phyloP scores from a whole-genome alignment of 257 asterid species.

The Solanum commersonii region DNA sequence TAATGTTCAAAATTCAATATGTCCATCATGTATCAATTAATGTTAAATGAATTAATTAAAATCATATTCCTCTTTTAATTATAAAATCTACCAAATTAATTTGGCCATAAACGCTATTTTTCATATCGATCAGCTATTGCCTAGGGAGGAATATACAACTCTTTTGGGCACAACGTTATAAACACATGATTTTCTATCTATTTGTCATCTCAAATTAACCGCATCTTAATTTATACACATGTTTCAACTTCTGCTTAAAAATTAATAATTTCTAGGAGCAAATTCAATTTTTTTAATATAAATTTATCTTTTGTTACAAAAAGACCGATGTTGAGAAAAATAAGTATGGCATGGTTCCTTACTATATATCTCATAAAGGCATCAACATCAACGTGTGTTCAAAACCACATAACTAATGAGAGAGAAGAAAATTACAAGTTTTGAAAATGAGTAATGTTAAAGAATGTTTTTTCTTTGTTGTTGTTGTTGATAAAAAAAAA shows the following conservation, averaged over 20 bases:
- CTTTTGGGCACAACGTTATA: not conserved
- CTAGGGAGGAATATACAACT: not conserved
- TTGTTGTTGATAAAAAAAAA: not conserved
- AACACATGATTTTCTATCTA: not conserved
- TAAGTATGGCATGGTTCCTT: not conserved
- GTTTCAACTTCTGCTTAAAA: not conserved
- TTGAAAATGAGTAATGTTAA: not conserved
- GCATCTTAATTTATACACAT: not conserved
- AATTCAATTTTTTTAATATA: not conserved
- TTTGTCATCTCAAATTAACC: not conserved
- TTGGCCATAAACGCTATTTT: not conserved
- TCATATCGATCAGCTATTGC: not conserved
- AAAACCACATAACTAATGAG: not conserved
- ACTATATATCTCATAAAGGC: not conserved
- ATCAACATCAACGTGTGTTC: not conserved
- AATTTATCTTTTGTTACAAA: not conserved
- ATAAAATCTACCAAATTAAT: not conserved
- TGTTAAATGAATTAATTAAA: not conserved
- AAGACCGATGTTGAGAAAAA: not conserved
- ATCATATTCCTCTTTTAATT: not conserved
- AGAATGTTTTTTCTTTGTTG: not conserved
- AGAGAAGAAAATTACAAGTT: not conserved
- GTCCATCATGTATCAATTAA: not conserved
- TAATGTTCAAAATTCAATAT: not conserved
- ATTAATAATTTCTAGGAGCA: not conserved